Base-by-base conservation (phyloP, 2,329 filamentous ascomycete genomes). In the Venturiaceae sp. region DNA sequence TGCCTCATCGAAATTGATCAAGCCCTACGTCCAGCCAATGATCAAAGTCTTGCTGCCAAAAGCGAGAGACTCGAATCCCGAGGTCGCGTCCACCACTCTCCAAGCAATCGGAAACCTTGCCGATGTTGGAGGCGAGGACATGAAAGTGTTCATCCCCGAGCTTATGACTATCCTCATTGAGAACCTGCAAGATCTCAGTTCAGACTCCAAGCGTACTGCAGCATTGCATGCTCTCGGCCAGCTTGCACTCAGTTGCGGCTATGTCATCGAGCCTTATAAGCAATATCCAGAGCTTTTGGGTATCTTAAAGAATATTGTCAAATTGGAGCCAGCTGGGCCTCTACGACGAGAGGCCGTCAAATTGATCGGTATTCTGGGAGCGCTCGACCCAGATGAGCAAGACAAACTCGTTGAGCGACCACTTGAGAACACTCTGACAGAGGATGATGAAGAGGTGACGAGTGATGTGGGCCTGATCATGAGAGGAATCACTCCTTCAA, bases 21-120 rank as follows among this genome's bases (percentile, higher is more conserved):
- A 92, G 70, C 92, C 94, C 3, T 97, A 97, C 66, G 94, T 99
- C 50, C 91, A 96, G 67, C 91, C 94, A 1, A 97, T 99, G 83
- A 89, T 97, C 57, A 87, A 87, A 13, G 91, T 96, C 1, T 81
- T 99, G n/a, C 77, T 99, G 2, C 94, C 94, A 1, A 97, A 96
- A 70, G 90, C 92, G 5, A 86, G 83, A 58, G 95, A 99, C 69
- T 72, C 83, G 0, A 94, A 90, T 64, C 83, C 92, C 0, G 88
- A 90, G 39, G 94, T 99, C 14, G 92, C 94, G 23, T 90, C 94
- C 1, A 96, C 92, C 2, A 95, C 95, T n/a, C 78, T 99, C 55
- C 90, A 92, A 71, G 92, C 94, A 6, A 90, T 99, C 62, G 94
- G 94, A 53, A 92, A 99, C 71, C 81, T 99, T 59, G 91, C 92